A percentile compares a stretch with the other conserved stretches of the same genome.
These are phyloP conservation scores for Panaeolus papilionaceus DNA, from an alignment of 768 basidiomycete species.

Conservation along the genomic window DNA sequence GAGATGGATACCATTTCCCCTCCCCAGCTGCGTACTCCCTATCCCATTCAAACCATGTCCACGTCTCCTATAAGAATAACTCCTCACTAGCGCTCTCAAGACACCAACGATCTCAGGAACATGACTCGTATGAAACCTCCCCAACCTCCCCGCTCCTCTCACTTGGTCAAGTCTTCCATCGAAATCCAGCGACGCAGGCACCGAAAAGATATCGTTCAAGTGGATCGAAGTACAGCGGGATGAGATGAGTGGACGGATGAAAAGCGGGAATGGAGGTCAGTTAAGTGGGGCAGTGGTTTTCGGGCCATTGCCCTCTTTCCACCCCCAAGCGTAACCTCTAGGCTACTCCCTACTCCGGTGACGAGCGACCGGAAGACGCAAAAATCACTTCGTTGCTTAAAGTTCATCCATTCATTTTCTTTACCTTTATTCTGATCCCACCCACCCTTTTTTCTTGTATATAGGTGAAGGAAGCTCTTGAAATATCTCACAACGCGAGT, in stretches of 20 bases:
- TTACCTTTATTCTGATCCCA: too few relatives aligned
- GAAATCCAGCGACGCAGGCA: not conserved
- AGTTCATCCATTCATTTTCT: too few relatives aligned
- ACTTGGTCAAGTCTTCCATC: not conserved
- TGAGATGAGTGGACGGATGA: not conserved
- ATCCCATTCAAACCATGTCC: not conserved
- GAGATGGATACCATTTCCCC: not conserved
- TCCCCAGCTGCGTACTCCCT: not conserved
- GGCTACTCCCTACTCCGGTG: too few relatives aligned
- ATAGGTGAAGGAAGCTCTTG: too few relatives aligned
- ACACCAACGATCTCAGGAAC: not conserved
- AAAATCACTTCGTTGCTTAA: too few relatives aligned
- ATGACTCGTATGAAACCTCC: constrained; percentile 13
- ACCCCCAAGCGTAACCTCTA: too few relatives aligned
- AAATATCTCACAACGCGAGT: too few relatives aligned
- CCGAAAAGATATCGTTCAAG: constrained; percentile 1
- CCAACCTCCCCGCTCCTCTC: not conserved
- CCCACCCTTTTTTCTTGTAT: too few relatives aligned
- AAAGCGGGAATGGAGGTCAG: not conserved
- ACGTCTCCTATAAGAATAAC: not conserved
- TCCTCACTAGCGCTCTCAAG: not conserved
- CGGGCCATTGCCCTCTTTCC: too few relatives aligned
- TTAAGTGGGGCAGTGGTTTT: too few relatives aligned
- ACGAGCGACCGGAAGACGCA: too few relatives aligned
- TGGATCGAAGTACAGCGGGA: not conserved